A percentile compares a stretch with the other conserved stretches of the same genome.
phyloP scores from a whole-genome alignment of 345 rosid species.

The Melaleuca quinquenervia region DNA sequence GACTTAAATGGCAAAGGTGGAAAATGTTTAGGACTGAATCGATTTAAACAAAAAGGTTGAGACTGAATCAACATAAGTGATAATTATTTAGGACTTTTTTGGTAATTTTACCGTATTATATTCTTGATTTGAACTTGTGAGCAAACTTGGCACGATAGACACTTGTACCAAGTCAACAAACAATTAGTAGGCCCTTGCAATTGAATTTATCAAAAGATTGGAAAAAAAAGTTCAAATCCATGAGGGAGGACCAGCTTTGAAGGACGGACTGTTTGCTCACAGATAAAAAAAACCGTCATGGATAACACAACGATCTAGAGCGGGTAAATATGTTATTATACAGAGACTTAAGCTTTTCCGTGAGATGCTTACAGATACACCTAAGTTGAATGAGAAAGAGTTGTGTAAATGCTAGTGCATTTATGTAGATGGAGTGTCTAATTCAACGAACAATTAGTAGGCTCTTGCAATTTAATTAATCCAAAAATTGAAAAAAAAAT shows the following conservation, averaged over 20 bases:
- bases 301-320: neutral
- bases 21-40: no score
- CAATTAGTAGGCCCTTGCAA: neutral
- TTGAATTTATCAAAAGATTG: neutral
- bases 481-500: no score
- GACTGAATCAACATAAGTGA: no score
- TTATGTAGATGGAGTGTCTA: neutral
- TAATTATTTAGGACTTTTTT: no score
- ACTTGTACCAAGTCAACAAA: neutral
- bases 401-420: neutral
- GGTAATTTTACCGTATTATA: no score
- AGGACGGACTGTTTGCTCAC: neutral
- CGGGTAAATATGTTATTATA: neutral
- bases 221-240: neutral
- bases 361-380: neutral
- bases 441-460: neutral
- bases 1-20: no score
- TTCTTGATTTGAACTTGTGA: neutral
- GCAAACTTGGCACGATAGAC: neutral
- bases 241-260: neutral
- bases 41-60: no score
- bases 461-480: no score
- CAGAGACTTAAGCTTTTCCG: neutral
- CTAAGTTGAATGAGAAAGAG: neutral
- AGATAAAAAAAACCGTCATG: neutral